A percentile compares a stretch with the other conserved stretches of the same genome.
These are phyloP conservation scores for Leccinum proximum DNA, from an alignment of 1,284 basidiomycete genomes.

Conservation along the genomic window DNA sequence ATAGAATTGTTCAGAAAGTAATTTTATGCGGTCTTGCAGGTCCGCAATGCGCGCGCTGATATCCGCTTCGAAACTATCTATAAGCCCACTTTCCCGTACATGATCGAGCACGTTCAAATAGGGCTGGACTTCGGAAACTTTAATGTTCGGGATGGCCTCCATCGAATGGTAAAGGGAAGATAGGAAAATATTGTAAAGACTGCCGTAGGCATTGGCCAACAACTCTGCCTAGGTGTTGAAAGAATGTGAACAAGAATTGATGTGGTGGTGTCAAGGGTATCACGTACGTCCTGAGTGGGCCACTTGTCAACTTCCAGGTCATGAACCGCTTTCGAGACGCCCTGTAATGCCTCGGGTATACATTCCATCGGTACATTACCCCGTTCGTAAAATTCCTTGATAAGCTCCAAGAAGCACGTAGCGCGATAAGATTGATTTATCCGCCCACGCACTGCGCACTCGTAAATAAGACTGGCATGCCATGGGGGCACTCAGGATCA, in stretches of 20 bases:
- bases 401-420: constrained; percentile 84
- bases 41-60: constrained; percentile 62
- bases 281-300: constrained; percentile 78
- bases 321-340: constrained; percentile 65
- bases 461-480: constrained; percentile 84
- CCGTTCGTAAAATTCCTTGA: constrained; percentile 85
- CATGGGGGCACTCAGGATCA: constrained; percentile 74
- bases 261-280: background rate
- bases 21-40: constrained; percentile 55
- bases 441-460: constrained; percentile 90
- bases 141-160: constrained; percentile 71
- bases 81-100: constrained; percentile 66
- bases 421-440: constrained; percentile 79
- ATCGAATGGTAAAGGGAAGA: constrained; percentile 84
- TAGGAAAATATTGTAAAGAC: constrained; percentile 87
- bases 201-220: constrained; percentile 61
- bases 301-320: constrained; percentile 76
- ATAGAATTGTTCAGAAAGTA: constrained; percentile 69
- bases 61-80: constrained; percentile 67
- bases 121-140: constrained; percentile 61
- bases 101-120: constrained; percentile 68
- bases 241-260: constrained; percentile 10
- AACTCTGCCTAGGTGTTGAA: constrained; percentile 52
- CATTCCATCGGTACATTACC: constrained; percentile 94
- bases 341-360: constrained; percentile 84